Base-by-base conservation (phyloP, 2,329 filamentous ascomycete species). In the Aspergillus tubingensis region DNA sequence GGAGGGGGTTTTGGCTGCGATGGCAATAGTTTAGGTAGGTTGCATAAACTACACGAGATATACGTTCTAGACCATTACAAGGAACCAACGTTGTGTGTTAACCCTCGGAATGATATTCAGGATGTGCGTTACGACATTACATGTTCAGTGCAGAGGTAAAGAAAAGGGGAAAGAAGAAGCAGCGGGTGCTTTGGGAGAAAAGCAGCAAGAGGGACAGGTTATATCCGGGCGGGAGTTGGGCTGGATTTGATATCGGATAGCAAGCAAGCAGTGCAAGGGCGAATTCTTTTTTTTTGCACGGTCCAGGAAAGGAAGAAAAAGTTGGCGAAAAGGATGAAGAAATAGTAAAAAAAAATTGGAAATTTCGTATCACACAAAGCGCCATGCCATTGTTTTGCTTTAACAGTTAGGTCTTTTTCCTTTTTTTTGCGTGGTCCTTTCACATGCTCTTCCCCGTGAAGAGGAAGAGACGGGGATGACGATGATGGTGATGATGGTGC, bases 341-440 rank as follows among this genome's bases (percentile, higher is more conserved):
- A 58, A 59, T 62, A 64, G 50, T 63, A 59, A 66, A 53, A 58
- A 61, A 61, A 61, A 36, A 36, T 36, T 58, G 47, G 59, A 59
- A 54, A 58, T 61, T 65, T 65, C 61, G 60, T 67, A 68, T 67
- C 66, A 67, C 66, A 69, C 63, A 67, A 65, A 66, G 66, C 67
- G 65, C 67, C 65, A 70, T 68, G 65, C 67, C 67, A 70, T 67
- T 68, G 61, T 63, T 68, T 68, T 62, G 60, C 55, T 64, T 68
- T 64, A 61, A 66, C 62, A 62, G 60, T 36, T 60, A 67, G 60
- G 59, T 67, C 61, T 64, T 65, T 64, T 64, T 59, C 63, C 60
- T 62, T 62, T 61, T 62, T 61, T 59, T 58, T 63, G 57, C 58
- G 58, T 60, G 43, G 39, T 62, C 47, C 47, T 57, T 58, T 44